Base-by-base conservation (phyloP, 2,329 filamentous ascomycete species). In the Cordyceps tenuipes region DNA sequence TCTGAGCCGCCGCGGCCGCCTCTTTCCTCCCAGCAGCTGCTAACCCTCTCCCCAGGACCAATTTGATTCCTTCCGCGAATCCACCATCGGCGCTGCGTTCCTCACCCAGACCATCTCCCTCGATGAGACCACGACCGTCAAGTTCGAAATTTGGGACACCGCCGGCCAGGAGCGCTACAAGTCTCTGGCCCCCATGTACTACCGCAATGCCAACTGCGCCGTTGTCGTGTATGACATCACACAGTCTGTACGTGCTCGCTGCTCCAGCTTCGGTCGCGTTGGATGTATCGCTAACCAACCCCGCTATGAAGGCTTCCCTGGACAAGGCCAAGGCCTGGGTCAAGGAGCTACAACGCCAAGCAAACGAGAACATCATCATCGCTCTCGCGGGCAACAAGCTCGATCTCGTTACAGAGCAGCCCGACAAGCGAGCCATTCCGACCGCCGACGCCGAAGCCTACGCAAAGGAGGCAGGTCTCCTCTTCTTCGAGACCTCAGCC, bases 321-420 rank as follows among this genome's bases (percentile, higher is more conserved):
- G 95, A 99, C 77, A 99, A 99, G 81, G 95, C 95, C 68, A 99
- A 99, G 77, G 89, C 92, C 49, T 99, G 94, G 94, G 93, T 99
- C 62, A 97, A 97, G 79, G 94, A 99, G 74, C 86, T 99, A 59
- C 94, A 99, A 76, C 88, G 94, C 72, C 94, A 99, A 78, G 94
- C 95, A 64, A 99, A 97, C 79, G 94, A 99, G 77, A 97, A 97
- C 77, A 99, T 99, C 75, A 92, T 99, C 75, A 99, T 99, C 71
- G 94, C 94, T 51, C 86, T 99, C 48, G 94, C 93, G 57, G 94
- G 94, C 64, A 99, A 99, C 82, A 97, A 99, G 79, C 82, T 96
- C 71, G 94, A 99, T 82, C 80, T 99, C 67, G 94, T 97, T 64
- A 92, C 86, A 64, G 92, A 96, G 71, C 89, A 90, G 72, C 93